These are phyloP conservation scores for Globisporangium megalacanthum DNA, from an alignment of 352 stramenopile species.

Conservation along the genomic window DNA sequence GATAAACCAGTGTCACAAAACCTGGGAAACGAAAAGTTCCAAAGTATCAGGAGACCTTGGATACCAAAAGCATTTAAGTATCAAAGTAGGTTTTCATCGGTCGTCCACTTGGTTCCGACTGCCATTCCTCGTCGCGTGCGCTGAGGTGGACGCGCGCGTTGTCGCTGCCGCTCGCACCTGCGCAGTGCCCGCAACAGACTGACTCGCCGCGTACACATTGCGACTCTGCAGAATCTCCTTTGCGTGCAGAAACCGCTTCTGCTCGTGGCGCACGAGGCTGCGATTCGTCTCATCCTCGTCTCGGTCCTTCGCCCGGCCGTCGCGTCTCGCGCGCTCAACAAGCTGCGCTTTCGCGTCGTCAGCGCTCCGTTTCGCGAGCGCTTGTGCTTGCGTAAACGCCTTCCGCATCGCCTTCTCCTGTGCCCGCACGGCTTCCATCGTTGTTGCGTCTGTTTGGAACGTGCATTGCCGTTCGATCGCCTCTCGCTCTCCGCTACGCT, in stretches of 20 bases:
- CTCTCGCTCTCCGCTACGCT: conserved; percentile 51
- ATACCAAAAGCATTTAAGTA: too few relatives aligned
- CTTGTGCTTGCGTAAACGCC: conserved; percentile 22
- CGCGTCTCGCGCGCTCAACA: conserved; percentile 28
- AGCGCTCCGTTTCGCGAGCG: conserved; percentile 19
- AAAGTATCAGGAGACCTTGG: too few relatives aligned
- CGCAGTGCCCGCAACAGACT: conserved; percentile 28
- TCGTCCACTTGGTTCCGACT: conserved; percentile 12
- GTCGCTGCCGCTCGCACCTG: conserved; percentile 20
- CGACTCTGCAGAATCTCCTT: conserved; percentile 51
- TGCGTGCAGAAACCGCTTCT: conserved; percentile 45
- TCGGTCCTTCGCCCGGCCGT: conserved; percentile 28
- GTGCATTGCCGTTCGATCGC: conserved; percentile 42
- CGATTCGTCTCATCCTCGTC: conserved; percentile 62
- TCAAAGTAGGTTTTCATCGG: not conserved
- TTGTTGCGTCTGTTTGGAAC: conserved; percentile 35
- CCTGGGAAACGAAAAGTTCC: too few relatives aligned
- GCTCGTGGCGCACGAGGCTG: conserved; percentile 55
- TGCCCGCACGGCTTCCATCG: conserved; percentile 36
- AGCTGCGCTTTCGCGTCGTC: conserved; percentile 18
- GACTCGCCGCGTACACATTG: conserved; percentile 61
- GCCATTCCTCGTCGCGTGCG: not conserved
- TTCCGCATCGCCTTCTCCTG: conserved; percentile 35
- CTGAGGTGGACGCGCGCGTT: not conserved
- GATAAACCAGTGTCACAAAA: too few relatives aligned